A percentile compares a stretch with the other conserved stretches of the same genome.
phyloP scores from a whole-genome alignment of 306 rosid species.

The Prunus persica region Prunus_persica_NCBIv2 NC_034015.1:14351501-14352000 shows the following conservation, averaged over 20 bases:
- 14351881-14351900: not conserved
- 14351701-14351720: not conserved
- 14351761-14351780: conserved; percentile 38
- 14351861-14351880: conserved; percentile 15
- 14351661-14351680: not conserved
- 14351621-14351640: conserved; percentile 14
- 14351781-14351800: not conserved
- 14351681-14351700: not conserved
- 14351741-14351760: conserved; percentile 13
- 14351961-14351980: no score
- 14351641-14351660: no score
- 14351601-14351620: conserved; percentile 19
- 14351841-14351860: conserved; percentile 42
- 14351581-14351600: not conserved
- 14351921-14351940: no score
- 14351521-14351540: conserved; percentile 27
- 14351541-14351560: conserved; percentile 36
- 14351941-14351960: no score
- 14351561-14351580: not conserved
- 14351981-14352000: no score
- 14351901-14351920: no score
- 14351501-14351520: conserved; percentile 19
- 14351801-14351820: not conserved
- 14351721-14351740: not conserved
- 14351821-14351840: conserved; percentile 46